These are phyloP conservation scores for Plasmodium billcollinsi DNA, from an alignment of 169 alveolate genomes.

Conservation along the genomic window DNA sequence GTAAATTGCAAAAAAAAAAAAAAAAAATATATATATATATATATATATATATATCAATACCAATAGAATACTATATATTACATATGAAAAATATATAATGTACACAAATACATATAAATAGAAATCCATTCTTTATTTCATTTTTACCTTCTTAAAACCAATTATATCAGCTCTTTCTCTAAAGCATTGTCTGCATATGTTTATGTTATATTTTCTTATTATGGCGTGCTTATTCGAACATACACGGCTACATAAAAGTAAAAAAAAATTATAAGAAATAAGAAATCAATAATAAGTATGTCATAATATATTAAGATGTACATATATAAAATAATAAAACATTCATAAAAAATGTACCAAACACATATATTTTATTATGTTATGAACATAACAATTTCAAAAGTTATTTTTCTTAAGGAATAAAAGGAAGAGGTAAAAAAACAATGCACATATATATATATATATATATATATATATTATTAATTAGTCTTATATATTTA, in stretches of 20 bases:
- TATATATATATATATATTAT: conserved; percentile 1
- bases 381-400: too few relatives aligned
- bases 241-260: conserved; percentile 94
- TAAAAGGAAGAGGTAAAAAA: too few relatives aligned
- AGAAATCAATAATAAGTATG: neutral
- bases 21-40: conserved; percentile 3
- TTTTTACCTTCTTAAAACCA: conserved; percentile 94
- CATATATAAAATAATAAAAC: conserved; percentile 8
- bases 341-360: neutral
- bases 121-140: neutral
- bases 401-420: too few relatives aligned
- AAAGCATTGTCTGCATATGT: conserved; percentile 99
- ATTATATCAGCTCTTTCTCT: conserved; percentile 97
- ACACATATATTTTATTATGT: neutral
- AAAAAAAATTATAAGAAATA: neutral
- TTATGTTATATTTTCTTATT: conserved; percentile 97
- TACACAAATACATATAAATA: neutral
- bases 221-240: conserved; percentile 98
- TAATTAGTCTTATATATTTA: neutral
- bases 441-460: conserved; percentile 7
- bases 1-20: conserved; percentile 28
- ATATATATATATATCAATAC: conserved; percentile 1
- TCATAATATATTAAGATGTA: conserved; percentile 7
- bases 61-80: neutral
- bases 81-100: neutral